These are phyloP conservation scores for Entomortierella lignicola DNA, from an alignment of 192 early-diverging fungal genomes.

Conservation along the genomic window DNA sequence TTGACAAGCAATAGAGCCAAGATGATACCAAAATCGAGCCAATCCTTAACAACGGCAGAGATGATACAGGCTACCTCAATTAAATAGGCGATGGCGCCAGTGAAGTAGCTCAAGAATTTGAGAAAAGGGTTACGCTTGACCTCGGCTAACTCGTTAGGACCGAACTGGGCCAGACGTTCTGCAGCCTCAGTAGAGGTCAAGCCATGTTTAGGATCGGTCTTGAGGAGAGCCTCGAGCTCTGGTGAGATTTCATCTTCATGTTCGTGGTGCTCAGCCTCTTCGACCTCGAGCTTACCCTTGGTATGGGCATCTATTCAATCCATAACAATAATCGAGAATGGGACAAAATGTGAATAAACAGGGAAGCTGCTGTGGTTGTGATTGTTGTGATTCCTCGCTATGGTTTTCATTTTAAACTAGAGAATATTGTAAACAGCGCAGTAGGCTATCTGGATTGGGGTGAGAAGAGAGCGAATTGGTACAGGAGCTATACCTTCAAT, in stretches of 20 bases:
- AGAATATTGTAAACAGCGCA: too few relatives aligned
- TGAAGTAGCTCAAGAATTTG: constrained; percentile 89
- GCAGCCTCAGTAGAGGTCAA: constrained; percentile 78
- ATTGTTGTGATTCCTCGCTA: too few relatives aligned
- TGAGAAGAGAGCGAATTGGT: too few relatives aligned
- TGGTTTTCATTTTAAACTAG: too few relatives aligned
- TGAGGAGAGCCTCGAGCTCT: constrained; percentile 82
- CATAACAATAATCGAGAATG: not conserved
- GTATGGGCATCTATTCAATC: constrained; percentile 10
- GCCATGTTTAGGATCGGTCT: constrained; percentile 85
- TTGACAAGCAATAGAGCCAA: constrained; percentile 83
- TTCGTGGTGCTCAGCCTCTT: constrained; percentile 79
- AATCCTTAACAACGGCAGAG: constrained; percentile 71
- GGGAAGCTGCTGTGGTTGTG: too few relatives aligned
- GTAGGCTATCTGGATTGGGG: too few relatives aligned
- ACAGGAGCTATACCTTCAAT: constrained; percentile 50
- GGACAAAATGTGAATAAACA: too few relatives aligned
- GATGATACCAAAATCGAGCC: constrained; percentile 86
- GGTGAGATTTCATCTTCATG: constrained; percentile 81
- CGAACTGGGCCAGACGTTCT: constrained; percentile 78
- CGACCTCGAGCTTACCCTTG: constrained; percentile 61
- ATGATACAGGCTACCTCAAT: constrained; percentile 90
- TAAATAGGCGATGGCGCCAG: constrained; percentile 86
- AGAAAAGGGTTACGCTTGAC: constrained; percentile 84
- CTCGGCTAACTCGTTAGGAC: constrained; percentile 85